Base-by-base conservation (phyloP, 2,329 filamentous ascomycete species). In the Alternaria gansuensis region DNA sequence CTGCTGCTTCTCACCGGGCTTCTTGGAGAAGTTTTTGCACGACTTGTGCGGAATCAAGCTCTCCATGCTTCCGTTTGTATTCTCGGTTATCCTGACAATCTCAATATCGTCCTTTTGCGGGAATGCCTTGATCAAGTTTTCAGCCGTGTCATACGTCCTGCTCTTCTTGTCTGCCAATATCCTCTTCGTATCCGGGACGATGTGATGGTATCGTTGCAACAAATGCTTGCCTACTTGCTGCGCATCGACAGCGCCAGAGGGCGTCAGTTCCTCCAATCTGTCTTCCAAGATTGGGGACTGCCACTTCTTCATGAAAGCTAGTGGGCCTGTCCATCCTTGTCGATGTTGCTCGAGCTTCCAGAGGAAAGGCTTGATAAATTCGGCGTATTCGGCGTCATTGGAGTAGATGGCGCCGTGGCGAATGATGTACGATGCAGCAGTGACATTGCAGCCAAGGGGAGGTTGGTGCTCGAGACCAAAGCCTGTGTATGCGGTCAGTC, bases 161-260 rank as follows among this genome's bases (percentile, higher is more conserved):
- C 68, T 67, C 61, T 77, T 77, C 67, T 77, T 77, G 53, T 75
- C 72, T 13, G 72, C 71, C n/a, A 74, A 65, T 17, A 75, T 65
- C 11, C 69, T 64, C 37, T 55, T 63, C 2, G 69, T 71, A 0
- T 74, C 76, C 0, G 81, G 83, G 2, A 80, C 84, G 13, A 82
- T 75, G 14, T 79, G 75, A 34, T 83, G 84, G 63, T 86, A 80
- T 13, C 87, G 82, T 0, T 82, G 82, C 8, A 84, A 77, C 53
- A 90, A 85, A 9, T 87, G 85, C 44, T 79, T 80, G n/a, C 87
- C 87, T 9, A 87, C 83, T 26, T 82, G 79, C 31, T 85, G 86
- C 36, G 88, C 74, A 8, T 86, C 78, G 57, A 85, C 84, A 0
- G 70, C 71, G 26, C 71, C 71, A 10, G 66, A 69, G 2, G 70